These are phyloP conservation scores for Fusarium solani-melongenae DNA, from an alignment of 2,329 filamentous ascomycete species.

Conservation along the genomic window DNA sequence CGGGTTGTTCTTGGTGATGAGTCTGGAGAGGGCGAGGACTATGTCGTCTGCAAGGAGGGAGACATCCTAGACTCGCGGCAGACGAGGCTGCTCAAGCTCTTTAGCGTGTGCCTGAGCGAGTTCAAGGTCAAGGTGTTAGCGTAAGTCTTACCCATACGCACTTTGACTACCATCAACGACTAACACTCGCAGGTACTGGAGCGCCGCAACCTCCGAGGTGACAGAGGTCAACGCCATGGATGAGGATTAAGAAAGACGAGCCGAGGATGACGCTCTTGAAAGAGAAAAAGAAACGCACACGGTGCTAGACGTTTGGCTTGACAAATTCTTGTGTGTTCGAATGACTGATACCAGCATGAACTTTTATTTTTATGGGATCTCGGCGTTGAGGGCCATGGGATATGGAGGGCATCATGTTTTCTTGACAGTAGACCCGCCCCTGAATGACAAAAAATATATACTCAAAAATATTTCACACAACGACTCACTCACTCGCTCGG, in stretches of 20 bases:
- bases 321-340: conserved; percentile 42
- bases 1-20: conserved; percentile 78
- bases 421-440: conserved; percentile 42
- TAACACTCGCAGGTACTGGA: conserved; percentile 65
- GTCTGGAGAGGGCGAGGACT: conserved; percentile 66
- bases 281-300: conserved; percentile 19
- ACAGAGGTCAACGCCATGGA: conserved; percentile 64
- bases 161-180: conserved; percentile 22
- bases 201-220: conserved; percentile 66
- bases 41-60: conserved; percentile 85
- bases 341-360: conserved; percentile 51
- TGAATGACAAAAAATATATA: conserved; percentile 38
- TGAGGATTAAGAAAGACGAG: conserved; percentile 35
- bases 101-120: conserved; percentile 89
- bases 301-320: conserved; percentile 42
- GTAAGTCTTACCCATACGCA: conserved; percentile 55
- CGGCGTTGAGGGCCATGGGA: conserved; percentile 50
- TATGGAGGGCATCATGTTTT: conserved; percentile 45
- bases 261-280: conserved; percentile 2
- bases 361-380: conserved; percentile 46
- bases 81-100: conserved; percentile 93
- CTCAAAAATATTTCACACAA: conserved; percentile 23
- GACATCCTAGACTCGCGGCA: conserved; percentile 89
- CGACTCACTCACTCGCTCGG: neutral
- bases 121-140: conserved; percentile 86